phyloP scores from a whole-genome alignment of 2,329 filamentous ascomycete species.

The Diaporthe ampelina region DNA sequence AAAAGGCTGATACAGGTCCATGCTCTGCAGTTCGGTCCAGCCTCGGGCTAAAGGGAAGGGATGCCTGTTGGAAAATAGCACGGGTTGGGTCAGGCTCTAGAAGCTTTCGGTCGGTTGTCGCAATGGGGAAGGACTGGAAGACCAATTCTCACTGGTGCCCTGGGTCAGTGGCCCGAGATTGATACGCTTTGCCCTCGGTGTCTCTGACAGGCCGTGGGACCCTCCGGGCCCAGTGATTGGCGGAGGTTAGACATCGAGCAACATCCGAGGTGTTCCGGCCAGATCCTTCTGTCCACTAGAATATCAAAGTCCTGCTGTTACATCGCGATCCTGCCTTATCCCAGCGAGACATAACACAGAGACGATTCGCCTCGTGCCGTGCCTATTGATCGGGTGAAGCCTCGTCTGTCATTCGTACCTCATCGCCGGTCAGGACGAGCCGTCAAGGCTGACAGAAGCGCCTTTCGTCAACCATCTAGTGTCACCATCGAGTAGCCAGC shows the following conservation, averaged over 20 bases:
- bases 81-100: conserved; percentile 20
- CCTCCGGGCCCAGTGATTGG: conserved; percentile 11
- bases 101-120: conserved; percentile 26
- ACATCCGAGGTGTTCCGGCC: conserved; percentile 3
- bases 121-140: conserved; percentile 21
- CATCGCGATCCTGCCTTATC: neutral
- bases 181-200: conserved; percentile 21
- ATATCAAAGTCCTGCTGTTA: neutral
- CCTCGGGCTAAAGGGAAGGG: conserved; percentile 20
- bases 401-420: neutral
- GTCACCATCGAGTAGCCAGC: neutral
- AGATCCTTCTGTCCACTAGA: conserved; percentile 1
- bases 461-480: neutral
- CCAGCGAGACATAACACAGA: neutral
- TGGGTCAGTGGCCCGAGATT: conserved; percentile 15
- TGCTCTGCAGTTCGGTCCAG: conserved; percentile 28
- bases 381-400: neutral
- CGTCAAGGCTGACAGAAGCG: neutral
- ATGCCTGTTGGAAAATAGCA: conserved; percentile 17
- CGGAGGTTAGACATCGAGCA: neutral
- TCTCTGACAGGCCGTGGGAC: conserved; percentile 10
- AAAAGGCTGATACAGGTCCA: conserved; percentile 28
- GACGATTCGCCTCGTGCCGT: neutral
- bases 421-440: neutral
- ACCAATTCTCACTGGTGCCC: conserved; percentile 19